Evolutionary conservation across 2,329 filamentous ascomycete genomes (phyloP).

Genomic region (Sporothrix phasma): DNA sequence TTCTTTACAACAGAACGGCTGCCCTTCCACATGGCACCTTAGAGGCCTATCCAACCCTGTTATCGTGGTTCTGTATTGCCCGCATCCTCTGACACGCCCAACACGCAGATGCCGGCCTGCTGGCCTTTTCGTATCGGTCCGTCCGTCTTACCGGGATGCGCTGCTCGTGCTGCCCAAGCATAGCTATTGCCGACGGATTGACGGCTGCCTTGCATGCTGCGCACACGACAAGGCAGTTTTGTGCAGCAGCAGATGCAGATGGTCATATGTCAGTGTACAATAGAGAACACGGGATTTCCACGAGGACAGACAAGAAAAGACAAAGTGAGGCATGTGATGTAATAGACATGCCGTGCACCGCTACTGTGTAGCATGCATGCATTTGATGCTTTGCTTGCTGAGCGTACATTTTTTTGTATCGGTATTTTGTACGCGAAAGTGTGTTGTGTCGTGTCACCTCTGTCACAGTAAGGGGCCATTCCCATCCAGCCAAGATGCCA

Average conservation of each 20-base stretch:
- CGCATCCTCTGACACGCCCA: not conserved
- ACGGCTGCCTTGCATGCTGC: not conserved
- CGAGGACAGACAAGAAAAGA: not conserved
- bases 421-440: not conserved
- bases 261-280: not conserved
- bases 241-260: not conserved
- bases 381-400: not conserved
- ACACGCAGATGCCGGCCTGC: not conserved
- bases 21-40: not conserved
- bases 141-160: not conserved
- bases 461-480: not conserved
- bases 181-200: not conserved
- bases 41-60: not conserved
- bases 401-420: not conserved
- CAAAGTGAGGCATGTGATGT: not conserved
- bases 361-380: not conserved
- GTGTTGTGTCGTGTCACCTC: constrained; percentile 1
- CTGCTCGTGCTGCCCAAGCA: not conserved
- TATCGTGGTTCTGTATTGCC: not conserved
- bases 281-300: not conserved
- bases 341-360: not conserved
- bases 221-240: not conserved
- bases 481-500: not conserved
- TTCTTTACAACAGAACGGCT: too few relatives aligned
- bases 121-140: not conserved